These are phyloP conservation scores for Rhodotorula babjevae DNA, from an alignment of 768 basidiomycete species.

Conservation along the genomic window DNA sequence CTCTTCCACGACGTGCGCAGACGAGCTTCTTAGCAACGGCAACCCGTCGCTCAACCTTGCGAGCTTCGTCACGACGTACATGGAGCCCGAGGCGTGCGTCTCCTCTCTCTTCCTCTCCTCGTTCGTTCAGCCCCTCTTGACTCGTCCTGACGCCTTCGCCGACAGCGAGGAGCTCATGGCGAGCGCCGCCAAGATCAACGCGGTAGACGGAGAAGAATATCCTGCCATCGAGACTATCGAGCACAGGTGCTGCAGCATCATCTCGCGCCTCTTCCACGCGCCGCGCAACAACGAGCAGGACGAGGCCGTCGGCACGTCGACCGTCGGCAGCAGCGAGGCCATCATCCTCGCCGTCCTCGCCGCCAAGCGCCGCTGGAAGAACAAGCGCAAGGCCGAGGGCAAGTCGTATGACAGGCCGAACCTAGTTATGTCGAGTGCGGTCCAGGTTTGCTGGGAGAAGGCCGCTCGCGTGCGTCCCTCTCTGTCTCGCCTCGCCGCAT, in stretches of 20 bases:
- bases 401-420: conserved; percentile 42
- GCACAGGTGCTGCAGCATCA: conserved; percentile 42
- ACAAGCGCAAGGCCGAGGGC: conserved; percentile 37
- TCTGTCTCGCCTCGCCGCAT: no score
- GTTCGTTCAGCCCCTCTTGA: no score
- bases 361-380: conserved; percentile 44
- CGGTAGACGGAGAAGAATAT: conserved; percentile 40
- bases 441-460: conserved; percentile 46
- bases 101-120: background rate
- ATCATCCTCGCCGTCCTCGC: conserved; percentile 46
- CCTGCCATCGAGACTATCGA: conserved; percentile 24
- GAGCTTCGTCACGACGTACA: conserved; percentile 33
- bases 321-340: conserved; percentile 43
- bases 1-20: background rate
- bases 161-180: conserved; percentile 40
- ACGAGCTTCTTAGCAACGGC: conserved; percentile 38
- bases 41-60: conserved; percentile 20
- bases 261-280: conserved; percentile 42
- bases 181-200: conserved; percentile 33
- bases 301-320: conserved; percentile 44
- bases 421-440: conserved; percentile 44
- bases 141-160: background rate
- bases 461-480: conserved; percentile 22
- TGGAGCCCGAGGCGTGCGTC: conserved; percentile 38
- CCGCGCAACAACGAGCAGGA: conserved; percentile 33